These are phyloP conservation scores for Pterulicium gracile DNA, from an alignment of 1,284 basidiomycete genomes.

Conservation along the genomic window DNA sequence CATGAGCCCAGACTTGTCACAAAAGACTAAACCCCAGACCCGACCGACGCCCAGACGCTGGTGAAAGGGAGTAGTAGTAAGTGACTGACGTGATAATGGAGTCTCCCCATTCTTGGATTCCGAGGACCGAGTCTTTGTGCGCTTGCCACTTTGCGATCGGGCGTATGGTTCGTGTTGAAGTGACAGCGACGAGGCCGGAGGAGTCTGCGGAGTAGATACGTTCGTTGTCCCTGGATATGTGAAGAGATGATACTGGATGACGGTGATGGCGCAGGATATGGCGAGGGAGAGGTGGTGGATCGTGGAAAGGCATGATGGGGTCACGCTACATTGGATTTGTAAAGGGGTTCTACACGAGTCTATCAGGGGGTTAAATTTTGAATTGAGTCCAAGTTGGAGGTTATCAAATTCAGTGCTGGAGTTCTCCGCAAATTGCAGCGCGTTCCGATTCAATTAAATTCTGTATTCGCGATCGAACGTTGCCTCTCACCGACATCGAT, in stretches of 20 bases:
- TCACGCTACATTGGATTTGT: too few relatives aligned
- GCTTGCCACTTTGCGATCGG: slow-evolving; percentile 67
- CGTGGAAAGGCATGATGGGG: too few relatives aligned
- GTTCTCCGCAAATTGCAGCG: too few relatives aligned
- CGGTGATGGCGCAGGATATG: slow-evolving; percentile 71
- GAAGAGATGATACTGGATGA: slow-evolving; percentile 44
- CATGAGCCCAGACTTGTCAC: neutral
- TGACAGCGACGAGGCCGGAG: slow-evolving; percentile 59
- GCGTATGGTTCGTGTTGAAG: slow-evolving; percentile 63
- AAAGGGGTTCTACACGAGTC: too few relatives aligned
- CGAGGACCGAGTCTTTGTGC: slow-evolving; percentile 66
- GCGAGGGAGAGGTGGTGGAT: slow-evolving; percentile 40
- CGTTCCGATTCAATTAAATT: too few relatives aligned
- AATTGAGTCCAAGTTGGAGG: too few relatives aligned
- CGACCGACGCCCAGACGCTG: neutral
- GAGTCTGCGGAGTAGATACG: slow-evolving; percentile 76
- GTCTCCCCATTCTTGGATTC: slow-evolving; percentile 61
- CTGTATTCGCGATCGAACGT: too few relatives aligned
- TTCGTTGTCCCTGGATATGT: slow-evolving; percentile 58
- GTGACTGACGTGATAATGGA: slow-evolving; percentile 59
- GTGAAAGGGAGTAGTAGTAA: slow-evolving; percentile 1
- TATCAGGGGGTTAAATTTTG: neutral
- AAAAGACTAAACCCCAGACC: too few relatives aligned
- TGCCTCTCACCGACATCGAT: too few relatives aligned
- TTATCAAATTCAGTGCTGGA: too few relatives aligned